Evolutionary conservation across 306 rosid species (phyloP), one percentile per base, ranked within the genome.

Genomic region (Dryas alaskensis): DNA sequence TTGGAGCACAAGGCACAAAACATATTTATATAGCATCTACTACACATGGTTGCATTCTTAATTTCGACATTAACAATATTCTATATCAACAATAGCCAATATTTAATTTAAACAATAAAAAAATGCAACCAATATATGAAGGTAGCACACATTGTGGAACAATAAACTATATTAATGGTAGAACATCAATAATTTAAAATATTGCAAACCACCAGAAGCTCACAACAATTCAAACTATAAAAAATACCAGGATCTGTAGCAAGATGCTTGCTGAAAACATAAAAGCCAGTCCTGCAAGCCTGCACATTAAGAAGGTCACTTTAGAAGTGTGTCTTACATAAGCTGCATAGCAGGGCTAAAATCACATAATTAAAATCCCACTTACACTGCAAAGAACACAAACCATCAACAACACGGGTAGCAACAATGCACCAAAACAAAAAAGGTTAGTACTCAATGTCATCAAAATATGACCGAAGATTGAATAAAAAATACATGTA

Each of bases 281-380:
- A 86, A 95, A 95, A 55, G 99, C 99, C 78, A 95, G 86, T 72
- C 98, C 99, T 61, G 98, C 99, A 82, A 95, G 97, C 79, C 99
- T 95, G 86, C 88, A 86, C 45, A 47, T 49, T 1, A 65, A 48
- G 60, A 78, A 71, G 4, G 19, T 53, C 10, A 31, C 12, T 10
- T 78, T 60, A 73, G 67, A 76, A 57, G 22, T 69, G 67, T 45
- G 71, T 64, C 74, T 67, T n/a, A 13, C 60, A 48, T 46, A 53
- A 81, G 82, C 76, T 65, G 75, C 74, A 67, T n/a, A 71, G 42
- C 80, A 73, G 77, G 40, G 49, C 66, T 31, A 70, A 72, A 65
- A 25, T 60, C 64, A 54, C 68, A 76, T 37, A 80, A 73, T 46
- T 68, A 70, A 19, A 51, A 81, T 68, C 73, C 79, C 25, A 82